Evolutionary conservation across 345 rosid species (phyloP).

Genomic region (Punica granatum): DNA sequence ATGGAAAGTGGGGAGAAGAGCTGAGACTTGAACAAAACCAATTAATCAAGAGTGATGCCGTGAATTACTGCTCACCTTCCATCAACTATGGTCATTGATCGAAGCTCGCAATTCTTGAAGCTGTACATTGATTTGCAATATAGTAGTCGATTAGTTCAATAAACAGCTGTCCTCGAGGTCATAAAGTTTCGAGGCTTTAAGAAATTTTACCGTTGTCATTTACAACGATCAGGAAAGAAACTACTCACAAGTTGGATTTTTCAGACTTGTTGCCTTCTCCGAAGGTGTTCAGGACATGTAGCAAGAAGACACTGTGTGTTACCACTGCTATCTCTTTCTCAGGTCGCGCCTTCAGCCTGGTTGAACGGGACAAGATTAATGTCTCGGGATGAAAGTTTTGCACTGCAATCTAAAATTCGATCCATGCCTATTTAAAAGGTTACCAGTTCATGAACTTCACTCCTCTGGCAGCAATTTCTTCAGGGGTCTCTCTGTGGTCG

Average conservation of each 20-base stretch:
- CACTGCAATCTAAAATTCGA: too few species aligned
- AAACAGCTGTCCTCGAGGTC: background rate
- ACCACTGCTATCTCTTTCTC: conserved; percentile 81
- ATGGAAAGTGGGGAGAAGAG: background rate
- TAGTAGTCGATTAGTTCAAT: background rate
- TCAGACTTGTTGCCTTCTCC: conserved; percentile 53
- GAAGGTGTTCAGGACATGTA: conserved; percentile 41
- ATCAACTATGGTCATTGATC: conserved; percentile 51
- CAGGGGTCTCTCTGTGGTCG: conserved; percentile 46
- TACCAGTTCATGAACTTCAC: conserved; percentile 63
- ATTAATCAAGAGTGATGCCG: background rate
- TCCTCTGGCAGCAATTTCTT: conserved; percentile 65
- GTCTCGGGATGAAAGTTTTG: background rate
- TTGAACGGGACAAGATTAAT: background rate
- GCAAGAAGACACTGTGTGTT: conserved; percentile 63
- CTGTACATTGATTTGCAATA: conserved; percentile 25
- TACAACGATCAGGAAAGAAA: background rate
- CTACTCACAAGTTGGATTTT: conserved; percentile 50
- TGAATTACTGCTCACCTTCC: conserved; percentile 33
- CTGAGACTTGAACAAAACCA: background rate
- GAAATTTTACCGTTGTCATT: background rate
- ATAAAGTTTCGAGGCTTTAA: background rate
- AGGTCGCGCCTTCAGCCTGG: conserved; percentile 64
- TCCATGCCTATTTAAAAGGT: conserved; percentile 4
- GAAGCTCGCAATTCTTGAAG: conserved; percentile 70